Conservation (phyloP, 176 grass and related monocot genomes). For the Alopecurus myosuroides region DNA sequence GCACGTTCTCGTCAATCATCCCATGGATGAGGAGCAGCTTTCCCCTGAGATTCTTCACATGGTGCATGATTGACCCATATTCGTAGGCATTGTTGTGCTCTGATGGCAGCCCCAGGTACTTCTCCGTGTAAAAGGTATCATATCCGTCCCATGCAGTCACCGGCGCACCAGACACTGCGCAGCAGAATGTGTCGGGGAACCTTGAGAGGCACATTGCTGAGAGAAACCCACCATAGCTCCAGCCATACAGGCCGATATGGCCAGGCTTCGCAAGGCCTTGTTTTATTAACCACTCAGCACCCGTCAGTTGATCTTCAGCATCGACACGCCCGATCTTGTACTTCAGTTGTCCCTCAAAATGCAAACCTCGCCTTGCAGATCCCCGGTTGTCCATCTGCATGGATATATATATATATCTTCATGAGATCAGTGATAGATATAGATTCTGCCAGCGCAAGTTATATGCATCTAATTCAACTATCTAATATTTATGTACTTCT, state of each 20-base stretch:
- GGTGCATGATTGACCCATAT: slow-evolving; percentile 85
- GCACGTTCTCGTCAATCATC: slow-evolving; percentile 98
- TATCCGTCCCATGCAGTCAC: slow-evolving; percentile 97
- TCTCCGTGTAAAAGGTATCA: slow-evolving; percentile 95
- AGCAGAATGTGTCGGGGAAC: slow-evolving; percentile 67
- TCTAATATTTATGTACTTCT: not conserved
- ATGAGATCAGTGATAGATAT: not conserved
- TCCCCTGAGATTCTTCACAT: slow-evolving; percentile 70
- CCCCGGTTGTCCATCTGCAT: slow-evolving; percentile 94
- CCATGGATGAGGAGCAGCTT: slow-evolving; percentile 90
- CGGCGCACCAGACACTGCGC: slow-evolving; percentile 90
- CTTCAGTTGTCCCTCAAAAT: slow-evolving; percentile 91
- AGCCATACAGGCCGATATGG: slow-evolving; percentile 94
- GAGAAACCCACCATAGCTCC: slow-evolving; percentile 97
- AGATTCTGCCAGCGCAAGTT: slow-evolving; percentile 5
- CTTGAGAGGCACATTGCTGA: slow-evolving; percentile 89
- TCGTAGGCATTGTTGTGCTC: slow-evolving; percentile 68
- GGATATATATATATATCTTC: slow-evolving; percentile 3
- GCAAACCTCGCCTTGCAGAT: slow-evolving; percentile 75
- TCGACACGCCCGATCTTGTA: slow-evolving; percentile 73
- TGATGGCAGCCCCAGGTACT: slow-evolving; percentile 78
- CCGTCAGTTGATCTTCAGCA: slow-evolving; percentile 81
- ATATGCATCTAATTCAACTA: not conserved
- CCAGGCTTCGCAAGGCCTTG: slow-evolving; percentile 80
- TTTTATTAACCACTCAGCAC: slow-evolving; percentile 88